Conservation (phyloP, 257 asterid genomes). For the Salvia hispanica region DNA sequence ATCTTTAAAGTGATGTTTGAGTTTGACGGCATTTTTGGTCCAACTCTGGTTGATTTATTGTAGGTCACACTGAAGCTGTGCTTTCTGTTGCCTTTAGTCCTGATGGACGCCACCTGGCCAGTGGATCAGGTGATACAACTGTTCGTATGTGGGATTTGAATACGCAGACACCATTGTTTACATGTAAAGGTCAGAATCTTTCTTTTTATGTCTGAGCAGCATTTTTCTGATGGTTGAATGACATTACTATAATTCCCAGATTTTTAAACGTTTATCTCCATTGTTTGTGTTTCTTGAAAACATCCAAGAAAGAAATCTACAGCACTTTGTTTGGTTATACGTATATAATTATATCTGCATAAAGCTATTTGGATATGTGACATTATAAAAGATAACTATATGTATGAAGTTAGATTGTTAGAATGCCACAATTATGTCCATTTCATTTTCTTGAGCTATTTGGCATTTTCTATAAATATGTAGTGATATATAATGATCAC, state of each 20-base stretch:
- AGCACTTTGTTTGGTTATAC: neutral
- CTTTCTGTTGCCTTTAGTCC: constrained; percentile 97
- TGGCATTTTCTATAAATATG: constrained; percentile 4
- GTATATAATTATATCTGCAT: neutral
- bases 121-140: constrained; percentile 98
- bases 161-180: constrained; percentile 90
- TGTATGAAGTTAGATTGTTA: neutral
- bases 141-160: constrained; percentile 93
- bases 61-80: constrained; percentile 94
- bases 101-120: constrained; percentile 86
- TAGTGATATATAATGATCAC: constrained; percentile 14
- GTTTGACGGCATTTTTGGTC: neutral
- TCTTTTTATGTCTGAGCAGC: constrained; percentile 22
- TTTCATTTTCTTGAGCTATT: neutral
- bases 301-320: constrained; percentile 17
- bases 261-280: neutral
- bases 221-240: neutral
- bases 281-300: neutral
- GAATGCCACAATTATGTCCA: neutral
- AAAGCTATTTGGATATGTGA: neutral
- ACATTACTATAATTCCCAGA: constrained; percentile 4
- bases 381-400: too few relatives aligned
- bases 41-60: constrained; percentile 22
- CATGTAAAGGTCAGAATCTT: constrained; percentile 68
- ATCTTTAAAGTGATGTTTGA: constrained; percentile 4